Conservation (phyloP, 345 rosid genomes). For the Aquilaria sinensis region DNA sequence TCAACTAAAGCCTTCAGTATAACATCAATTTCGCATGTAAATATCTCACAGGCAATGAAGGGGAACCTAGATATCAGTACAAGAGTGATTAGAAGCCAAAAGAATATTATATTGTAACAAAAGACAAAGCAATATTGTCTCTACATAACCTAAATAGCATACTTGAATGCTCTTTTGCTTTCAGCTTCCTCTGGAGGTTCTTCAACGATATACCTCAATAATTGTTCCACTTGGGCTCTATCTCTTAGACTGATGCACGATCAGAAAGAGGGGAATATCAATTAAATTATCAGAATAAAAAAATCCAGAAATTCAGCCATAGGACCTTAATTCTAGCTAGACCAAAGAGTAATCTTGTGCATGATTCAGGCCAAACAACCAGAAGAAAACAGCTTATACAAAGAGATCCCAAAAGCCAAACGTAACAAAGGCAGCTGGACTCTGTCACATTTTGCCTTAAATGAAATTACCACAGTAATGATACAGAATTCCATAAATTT, state of each 20-base stretch:
- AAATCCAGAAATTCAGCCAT: too few species aligned
- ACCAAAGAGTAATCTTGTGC: too few species aligned
- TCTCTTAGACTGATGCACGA: constrained; percentile 64
- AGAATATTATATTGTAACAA: not conserved
- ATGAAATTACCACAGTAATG: too few species aligned
- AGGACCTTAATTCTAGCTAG: too few species aligned
- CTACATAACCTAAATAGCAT: constrained; percentile 17
- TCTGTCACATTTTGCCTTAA: too few species aligned
- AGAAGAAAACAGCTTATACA: too few species aligned
- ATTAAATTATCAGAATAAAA: too few species aligned
- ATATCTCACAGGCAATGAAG: constrained; percentile 90
- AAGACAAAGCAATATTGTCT: constrained; percentile 7
- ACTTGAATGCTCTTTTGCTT: constrained; percentile 84
- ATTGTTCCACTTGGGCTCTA: constrained; percentile 89
- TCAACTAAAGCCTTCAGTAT: constrained; percentile 90
- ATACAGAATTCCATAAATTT: too few species aligned
- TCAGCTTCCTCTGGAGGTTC: constrained; percentile 88
- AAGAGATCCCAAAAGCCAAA: too few species aligned
- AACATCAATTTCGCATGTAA: constrained; percentile 97
- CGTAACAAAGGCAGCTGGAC: not conserved
- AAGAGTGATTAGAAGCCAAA: constrained; percentile 13
- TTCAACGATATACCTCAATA: constrained; percentile 71
- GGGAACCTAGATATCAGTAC: constrained; percentile 60
- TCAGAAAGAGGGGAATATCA: constrained; percentile 1
- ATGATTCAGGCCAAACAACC: too few species aligned